These are phyloP conservation scores for Umbilicaria muhlenbergii DNA, from an alignment of 495 filamentous ascomycete genomes.

Conservation along the genomic window DNA sequence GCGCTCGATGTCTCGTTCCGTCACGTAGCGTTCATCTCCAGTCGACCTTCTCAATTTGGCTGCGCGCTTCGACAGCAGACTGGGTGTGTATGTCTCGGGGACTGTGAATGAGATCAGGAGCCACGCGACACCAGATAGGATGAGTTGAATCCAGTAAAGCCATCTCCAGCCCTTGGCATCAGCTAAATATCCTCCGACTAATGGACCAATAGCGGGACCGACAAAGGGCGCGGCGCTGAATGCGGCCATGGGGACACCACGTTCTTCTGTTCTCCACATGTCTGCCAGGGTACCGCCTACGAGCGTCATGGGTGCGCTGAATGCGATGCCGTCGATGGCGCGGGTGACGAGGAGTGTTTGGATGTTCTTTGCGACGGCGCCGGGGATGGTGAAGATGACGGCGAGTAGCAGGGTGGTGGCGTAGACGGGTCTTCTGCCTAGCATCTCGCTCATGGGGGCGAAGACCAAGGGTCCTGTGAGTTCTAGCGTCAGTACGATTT, in stretches of 20 bases:
- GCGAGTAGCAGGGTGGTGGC: too few relatives aligned
- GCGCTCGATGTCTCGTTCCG: slow-evolving; percentile 59
- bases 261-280: slow-evolving; percentile 65
- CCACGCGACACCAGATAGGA: slow-evolving; percentile 49
- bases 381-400: too few relatives aligned
- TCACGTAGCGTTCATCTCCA: slow-evolving; percentile 45
- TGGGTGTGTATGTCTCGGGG: slow-evolving; percentile 66
- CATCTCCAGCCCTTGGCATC: slow-evolving; percentile 63
- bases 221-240: slow-evolving; percentile 69
- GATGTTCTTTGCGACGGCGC: slow-evolving; percentile 60
- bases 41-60: slow-evolving; percentile 49
- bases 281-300: slow-evolving; percentile 72
- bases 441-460: too few relatives aligned
- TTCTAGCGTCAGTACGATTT: too few relatives aligned
- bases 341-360: slow-evolving; percentile 57
- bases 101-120: slow-evolving; percentile 63
- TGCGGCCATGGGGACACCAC: slow-evolving; percentile 75
- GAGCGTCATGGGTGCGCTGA: slow-evolving; percentile 70
- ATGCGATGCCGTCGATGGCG: slow-evolving; percentile 64
- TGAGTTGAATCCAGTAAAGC: slow-evolving; percentile 73
- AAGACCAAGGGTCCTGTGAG: too few relatives aligned
- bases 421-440: too few relatives aligned
- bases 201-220: slow-evolving; percentile 56
- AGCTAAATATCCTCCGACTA: slow-evolving; percentile 59
- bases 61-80: slow-evolving; percentile 47